Conservation (phyloP, 2,329 filamentous ascomycete genomes). For the Talaromyces sp. region DNA sequence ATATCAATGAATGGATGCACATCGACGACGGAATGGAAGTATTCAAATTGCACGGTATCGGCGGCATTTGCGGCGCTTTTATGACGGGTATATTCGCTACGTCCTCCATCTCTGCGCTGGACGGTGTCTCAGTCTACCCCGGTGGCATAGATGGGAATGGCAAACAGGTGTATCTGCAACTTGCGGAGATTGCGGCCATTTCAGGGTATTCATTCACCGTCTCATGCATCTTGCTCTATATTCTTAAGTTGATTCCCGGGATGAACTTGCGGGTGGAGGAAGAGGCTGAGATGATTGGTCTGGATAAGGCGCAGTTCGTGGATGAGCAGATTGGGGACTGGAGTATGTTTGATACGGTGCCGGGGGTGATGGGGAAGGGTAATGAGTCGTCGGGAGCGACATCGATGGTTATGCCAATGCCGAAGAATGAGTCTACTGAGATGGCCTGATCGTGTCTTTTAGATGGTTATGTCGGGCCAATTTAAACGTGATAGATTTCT, state of each 20-base stretch:
- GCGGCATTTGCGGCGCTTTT: constrained; percentile 57
- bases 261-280: constrained; percentile 55
- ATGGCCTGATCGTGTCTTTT: not conserved
- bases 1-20: constrained; percentile 53
- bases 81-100: constrained; percentile 58
- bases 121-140: constrained; percentile 46
- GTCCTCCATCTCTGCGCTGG: constrained; percentile 42
- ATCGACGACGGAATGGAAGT: constrained; percentile 60
- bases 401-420: not conserved
- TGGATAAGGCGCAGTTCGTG: constrained; percentile 55
- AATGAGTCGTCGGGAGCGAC: not conserved
- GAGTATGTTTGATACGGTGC: constrained; percentile 33
- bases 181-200: constrained; percentile 56
- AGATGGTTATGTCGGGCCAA: not conserved
- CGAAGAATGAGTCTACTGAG: constrained; percentile 9
- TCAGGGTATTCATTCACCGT: constrained; percentile 53
- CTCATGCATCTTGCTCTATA: constrained; percentile 50
- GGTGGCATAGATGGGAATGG: constrained; percentile 56
- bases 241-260: constrained; percentile 54
- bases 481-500: not conserved
- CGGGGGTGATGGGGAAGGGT: constrained; percentile 6
- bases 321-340: constrained; percentile 58
- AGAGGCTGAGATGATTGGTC: constrained; percentile 54
- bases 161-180: constrained; percentile 54
- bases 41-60: constrained; percentile 58